Percentiles rank a stretch among this genome's conserved stretches.
phyloP scores from a whole-genome alignment of 805 yeast species.

The Metschnikowia continentalis region DNA sequence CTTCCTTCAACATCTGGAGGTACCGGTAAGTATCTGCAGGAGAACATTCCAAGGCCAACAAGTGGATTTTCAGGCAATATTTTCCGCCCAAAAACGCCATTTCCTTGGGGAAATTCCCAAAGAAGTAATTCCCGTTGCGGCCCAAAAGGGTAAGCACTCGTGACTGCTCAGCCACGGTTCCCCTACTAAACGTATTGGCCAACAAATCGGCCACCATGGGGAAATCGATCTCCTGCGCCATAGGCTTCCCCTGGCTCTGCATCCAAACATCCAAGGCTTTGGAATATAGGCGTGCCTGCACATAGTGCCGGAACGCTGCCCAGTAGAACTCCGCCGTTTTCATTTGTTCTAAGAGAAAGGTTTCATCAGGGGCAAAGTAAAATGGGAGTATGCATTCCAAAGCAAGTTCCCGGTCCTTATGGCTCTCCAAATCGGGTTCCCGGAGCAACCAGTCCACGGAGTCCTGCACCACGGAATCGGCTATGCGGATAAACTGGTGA shows the following conservation, averaged over 20 bases:
- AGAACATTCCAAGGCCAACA: constrained; percentile 27
- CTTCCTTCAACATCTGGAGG: constrained; percentile 15
- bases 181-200: constrained; percentile 20
- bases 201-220: constrained; percentile 21
- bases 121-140: constrained; percentile 22
- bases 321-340: constrained; percentile 52
- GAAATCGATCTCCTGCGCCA: constrained; percentile 6
- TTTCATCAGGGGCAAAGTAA: constrained; percentile 56
- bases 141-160: constrained; percentile 22
- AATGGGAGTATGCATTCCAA: constrained; percentile 65
- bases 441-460: constrained; percentile 49
- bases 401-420: constrained; percentile 70
- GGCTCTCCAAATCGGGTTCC: constrained; percentile 28
- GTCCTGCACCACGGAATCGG: constrained; percentile 51
- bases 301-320: constrained; percentile 56
- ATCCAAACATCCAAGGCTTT: constrained; percentile 56
- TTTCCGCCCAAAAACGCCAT: constrained; percentile 35
- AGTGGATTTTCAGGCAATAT: constrained; percentile 38
- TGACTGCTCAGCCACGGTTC: constrained; percentile 21
- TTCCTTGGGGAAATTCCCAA: constrained; percentile 26
- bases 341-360: constrained; percentile 46
- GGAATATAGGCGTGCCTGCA: constrained; percentile 47
- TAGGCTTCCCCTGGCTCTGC: constrained; percentile 15
- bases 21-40: constrained; percentile 27
- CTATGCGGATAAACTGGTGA: constrained; percentile 71